Conservation (phyloP, 2,329 filamentous ascomycete species). For the Ascochyta lentis region DNA sequence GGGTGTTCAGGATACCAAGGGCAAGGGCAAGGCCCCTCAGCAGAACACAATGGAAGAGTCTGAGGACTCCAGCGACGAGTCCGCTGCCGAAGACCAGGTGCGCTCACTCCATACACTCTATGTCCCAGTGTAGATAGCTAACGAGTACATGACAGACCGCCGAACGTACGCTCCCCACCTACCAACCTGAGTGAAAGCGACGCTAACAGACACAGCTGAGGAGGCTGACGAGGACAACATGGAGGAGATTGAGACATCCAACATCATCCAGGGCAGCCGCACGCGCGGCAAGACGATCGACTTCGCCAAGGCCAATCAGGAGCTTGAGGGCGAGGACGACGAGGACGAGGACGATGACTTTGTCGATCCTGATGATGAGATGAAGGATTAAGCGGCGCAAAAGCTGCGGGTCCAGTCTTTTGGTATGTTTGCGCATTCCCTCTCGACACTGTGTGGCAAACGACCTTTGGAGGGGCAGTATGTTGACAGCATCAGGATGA, state of each 20-base stretch:
- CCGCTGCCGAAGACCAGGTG: conserved; percentile 66
- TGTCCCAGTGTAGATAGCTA: conserved; percentile 33
- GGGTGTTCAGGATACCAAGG: conserved; percentile 64
- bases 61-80: conserved; percentile 72
- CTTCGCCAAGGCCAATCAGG: conserved; percentile 86
- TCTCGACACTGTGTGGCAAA: background rate
- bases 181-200: background rate
- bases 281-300: conserved; percentile 93
- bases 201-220: conserved; percentile 56
- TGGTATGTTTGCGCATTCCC: conserved; percentile 24
- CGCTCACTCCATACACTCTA: conserved; percentile 35
- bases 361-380: conserved; percentile 70
- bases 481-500: conserved; percentile 21
- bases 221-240: conserved; percentile 78
- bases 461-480: background rate
- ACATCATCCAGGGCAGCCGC: conserved; percentile 78
- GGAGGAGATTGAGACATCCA: conserved; percentile 88
- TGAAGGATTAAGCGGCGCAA: conserved; percentile 62
- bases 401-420: conserved; percentile 20
- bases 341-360: conserved; percentile 78
- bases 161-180: conserved; percentile 41
- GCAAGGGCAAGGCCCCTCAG: conserved; percentile 82
- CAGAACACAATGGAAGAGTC: conserved; percentile 74
- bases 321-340: conserved; percentile 76
- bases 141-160: conserved; percentile 32